Percentiles rank a stretch among this genome's conserved stretches.
Conservation (phyloP, 2,329 filamentous ascomycete species). For the Onygena corvina region DNA sequence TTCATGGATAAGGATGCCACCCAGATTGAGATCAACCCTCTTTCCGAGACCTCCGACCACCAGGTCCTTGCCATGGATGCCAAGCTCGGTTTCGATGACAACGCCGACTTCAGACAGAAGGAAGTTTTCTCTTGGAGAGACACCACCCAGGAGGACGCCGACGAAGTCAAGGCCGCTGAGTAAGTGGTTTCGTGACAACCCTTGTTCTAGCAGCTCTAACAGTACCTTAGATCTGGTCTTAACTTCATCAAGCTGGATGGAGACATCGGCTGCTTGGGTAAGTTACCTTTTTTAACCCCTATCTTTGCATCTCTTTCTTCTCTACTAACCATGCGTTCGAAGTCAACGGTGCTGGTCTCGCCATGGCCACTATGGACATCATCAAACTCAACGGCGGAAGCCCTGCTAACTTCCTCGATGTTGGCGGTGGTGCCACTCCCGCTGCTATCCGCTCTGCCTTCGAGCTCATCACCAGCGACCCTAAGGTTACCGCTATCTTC, state of each 20-base stretch:
- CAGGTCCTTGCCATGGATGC: constrained; percentile 98
- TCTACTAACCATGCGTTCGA: constrained; percentile 6
- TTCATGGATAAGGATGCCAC: constrained; percentile 98
- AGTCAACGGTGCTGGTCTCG: constrained; percentile 96
- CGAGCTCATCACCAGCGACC: constrained; percentile 94
- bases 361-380: constrained; percentile 99
- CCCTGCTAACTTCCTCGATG: constrained; percentile 97
- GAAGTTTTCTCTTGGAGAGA: constrained; percentile 92
- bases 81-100: constrained; percentile 98
- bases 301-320: not conserved
- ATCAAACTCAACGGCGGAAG: constrained; percentile 97
- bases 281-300: constrained; percentile 8
- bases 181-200: constrained; percentile 33
- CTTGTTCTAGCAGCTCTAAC: not conserved
- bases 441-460: constrained; percentile 96
- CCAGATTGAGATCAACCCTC: constrained; percentile 98
- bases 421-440: constrained; percentile 92
- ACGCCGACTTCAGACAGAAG: constrained; percentile 96
- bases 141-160: constrained; percentile 85
- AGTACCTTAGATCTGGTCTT: constrained; percentile 47
- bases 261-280: constrained; percentile 83
- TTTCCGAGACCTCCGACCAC: constrained; percentile 96
- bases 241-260: constrained; percentile 99
- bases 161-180: constrained; percentile 93
- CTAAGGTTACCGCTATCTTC: constrained; percentile 97